Conservation (phyloP, 139 green algal species). For the Prasinococcaceae sp. region DNA sequence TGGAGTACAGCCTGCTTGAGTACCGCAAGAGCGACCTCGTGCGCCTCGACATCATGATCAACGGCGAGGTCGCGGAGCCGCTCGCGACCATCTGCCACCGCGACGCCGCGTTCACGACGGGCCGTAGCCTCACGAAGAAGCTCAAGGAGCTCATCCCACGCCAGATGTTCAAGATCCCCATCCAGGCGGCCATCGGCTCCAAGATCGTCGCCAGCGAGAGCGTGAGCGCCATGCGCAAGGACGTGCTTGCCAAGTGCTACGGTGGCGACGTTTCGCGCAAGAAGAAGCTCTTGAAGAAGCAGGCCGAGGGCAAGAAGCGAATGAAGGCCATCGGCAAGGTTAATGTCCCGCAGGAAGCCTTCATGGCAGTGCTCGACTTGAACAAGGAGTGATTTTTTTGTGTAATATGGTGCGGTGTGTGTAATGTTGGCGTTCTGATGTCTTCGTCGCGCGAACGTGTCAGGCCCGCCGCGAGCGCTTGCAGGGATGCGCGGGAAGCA, state of each 20-base stretch:
- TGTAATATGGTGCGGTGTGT: too few relatives aligned
- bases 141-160: conserved; percentile 91
- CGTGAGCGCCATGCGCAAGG: conserved; percentile 62
- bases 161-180: conserved; percentile 76
- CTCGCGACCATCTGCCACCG: conserved; percentile 68
- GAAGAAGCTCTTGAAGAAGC: conserved; percentile 98
- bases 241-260: conserved; percentile 99
- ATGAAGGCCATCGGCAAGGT: conserved; percentile 52
- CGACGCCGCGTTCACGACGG: conserved; percentile 28
- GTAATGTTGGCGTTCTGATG: too few relatives aligned
- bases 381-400: too few relatives aligned
- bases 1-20: conserved; percentile 50
- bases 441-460: too few relatives aligned
- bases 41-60: conserved; percentile 82
- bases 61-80: conserved; percentile 65
- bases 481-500: too few relatives aligned
- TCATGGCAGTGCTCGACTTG: conserved; percentile 88
- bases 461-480: too few relatives aligned
- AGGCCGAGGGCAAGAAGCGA: conserved; percentile 87
- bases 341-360: conserved; percentile 69
- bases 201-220: conserved; percentile 34
- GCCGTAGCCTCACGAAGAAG: conserved; percentile 48
- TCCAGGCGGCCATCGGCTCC: conserved; percentile 64
- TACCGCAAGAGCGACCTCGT: conserved; percentile 74
- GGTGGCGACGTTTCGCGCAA: conserved; percentile 75